These are phyloP conservation scores for Acanthamoeba pearcei DNA, from an alignment of 208 protist species.

Conservation along the genomic window DNA sequence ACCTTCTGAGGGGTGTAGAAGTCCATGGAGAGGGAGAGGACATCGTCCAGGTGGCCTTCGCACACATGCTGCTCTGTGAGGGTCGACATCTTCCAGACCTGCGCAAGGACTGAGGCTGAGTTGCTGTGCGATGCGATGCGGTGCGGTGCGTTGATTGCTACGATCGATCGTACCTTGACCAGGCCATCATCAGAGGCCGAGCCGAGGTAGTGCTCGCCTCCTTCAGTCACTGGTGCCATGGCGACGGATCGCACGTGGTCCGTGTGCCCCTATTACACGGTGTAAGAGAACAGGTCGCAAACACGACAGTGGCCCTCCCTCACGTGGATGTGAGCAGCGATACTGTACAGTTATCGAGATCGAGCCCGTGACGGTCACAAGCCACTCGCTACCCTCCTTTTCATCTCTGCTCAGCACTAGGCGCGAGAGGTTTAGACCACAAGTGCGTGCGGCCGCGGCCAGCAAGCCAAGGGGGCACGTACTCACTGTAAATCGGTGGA, in stretches of 20 bases:
- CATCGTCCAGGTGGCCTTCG: conserved; percentile 15
- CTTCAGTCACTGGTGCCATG: not conserved
- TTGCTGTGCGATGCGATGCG: not conserved
- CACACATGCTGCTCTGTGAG: not conserved
- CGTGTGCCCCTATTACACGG: conserved; percentile 13
- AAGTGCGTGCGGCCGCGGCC: not conserved
- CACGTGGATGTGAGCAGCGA: too few relatives aligned
- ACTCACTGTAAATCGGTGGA: conserved; percentile 41
- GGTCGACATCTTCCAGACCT: conserved; percentile 40
- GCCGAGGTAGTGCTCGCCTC: not conserved
- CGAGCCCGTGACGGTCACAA: conserved; percentile 15
- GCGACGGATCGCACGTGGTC: conserved; percentile 25
- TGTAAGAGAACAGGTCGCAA: not conserved
- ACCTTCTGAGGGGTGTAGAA: not conserved
- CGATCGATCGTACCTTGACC: not conserved
- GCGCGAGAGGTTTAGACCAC: not conserved
- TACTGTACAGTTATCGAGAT: not conserved
- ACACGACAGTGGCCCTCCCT: too few relatives aligned
- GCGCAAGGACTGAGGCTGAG: not conserved
- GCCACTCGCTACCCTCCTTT: conserved; percentile 21
- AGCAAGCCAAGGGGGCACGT: not conserved
- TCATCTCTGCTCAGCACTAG: conserved; percentile 3
- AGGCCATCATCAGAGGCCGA: conserved; percentile 35
- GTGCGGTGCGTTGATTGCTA: too few relatives aligned
- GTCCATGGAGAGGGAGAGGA: conserved; percentile 9